These are phyloP conservation scores for Heterotrichella gracilis DNA, from an alignment of 352 stramenopile genomes.

Conservation along the genomic window DNA sequence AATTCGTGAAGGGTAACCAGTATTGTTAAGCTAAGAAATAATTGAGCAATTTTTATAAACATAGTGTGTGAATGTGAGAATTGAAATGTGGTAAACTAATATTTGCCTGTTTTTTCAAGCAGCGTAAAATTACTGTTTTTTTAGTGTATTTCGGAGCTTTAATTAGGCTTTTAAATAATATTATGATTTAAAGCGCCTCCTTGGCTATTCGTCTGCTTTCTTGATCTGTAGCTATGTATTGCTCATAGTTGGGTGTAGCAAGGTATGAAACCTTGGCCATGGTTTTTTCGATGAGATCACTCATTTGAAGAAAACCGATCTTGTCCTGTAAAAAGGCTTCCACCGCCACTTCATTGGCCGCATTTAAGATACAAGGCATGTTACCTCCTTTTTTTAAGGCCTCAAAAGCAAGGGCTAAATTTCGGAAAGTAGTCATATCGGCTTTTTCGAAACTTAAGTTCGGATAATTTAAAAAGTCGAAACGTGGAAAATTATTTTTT, in stretches of 20 bases:
- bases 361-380: background rate
- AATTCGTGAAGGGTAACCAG: conserved; percentile 1
- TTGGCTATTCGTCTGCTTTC: background rate
- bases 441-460: background rate
- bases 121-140: background rate
- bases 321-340: background rate
- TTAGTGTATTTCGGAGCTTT: background rate
- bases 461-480: background rate
- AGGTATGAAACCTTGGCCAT: background rate
- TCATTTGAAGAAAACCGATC: background rate
- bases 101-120: background rate
- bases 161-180: conserved; percentile 7
- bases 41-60: conserved; percentile 5
- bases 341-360: background rate
- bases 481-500: background rate
- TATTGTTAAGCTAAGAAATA: background rate
- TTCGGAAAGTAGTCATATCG: background rate
- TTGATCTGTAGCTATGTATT: background rate
- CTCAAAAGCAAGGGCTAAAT: background rate
- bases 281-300: background rate
- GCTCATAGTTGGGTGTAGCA: background rate
- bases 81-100: background rate
- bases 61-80: background rate
- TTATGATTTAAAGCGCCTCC: background rate
- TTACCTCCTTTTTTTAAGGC: background rate